Evolutionary conservation across 805 yeast species (phyloP), one percentile per base, ranked within the genome.

Genomic region (Pichia manshurica): DNA sequence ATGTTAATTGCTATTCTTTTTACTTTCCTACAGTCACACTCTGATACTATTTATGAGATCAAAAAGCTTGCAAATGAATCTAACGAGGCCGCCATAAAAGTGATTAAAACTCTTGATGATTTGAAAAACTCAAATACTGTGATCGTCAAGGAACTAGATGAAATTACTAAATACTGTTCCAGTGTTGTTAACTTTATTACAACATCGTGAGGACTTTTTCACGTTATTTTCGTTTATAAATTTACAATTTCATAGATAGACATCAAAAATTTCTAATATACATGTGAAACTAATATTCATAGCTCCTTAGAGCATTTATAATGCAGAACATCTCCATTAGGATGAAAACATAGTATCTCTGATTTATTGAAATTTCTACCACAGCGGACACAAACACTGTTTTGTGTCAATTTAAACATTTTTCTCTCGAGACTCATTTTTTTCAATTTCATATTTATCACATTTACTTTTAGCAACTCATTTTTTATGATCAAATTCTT

Each of bases 1-100:
- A 67, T 91, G 16, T 75, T 82, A 45, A 89, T 88, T 62, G 95
- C 96, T 0, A 77, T 88, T 65, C 79, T 87, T 74, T 71, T 81
- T 17, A 73, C 88, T 72, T 72, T 90, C 46, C 71, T 88, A 52
- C 80, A 78, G 59, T 76, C 76, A 42, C 99, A 93, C 65, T 90
- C 91, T 22, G 98, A 91, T 63, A 80, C 87, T 6, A 68, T 93
- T 29, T 63, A 56, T 46, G 51, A 49, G 13, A 53, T 58, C 31
- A 53, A 54, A 31, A 54, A 57, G 42, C 33, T 47, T 4, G 44
- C 47, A 7, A 46, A 37, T 5, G 53, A 54, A 12, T 52, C 49
- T 16, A 54, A 50, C 7, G 73, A 70, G 38, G 68, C 63, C 2
- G 51, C 56, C 5, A 59, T 6, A 59, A 61, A n/a, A 6, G 55